Conservation (phyloP, 2,329 filamentous ascomycete genomes). For the Ophiostoma himal-ulmi region DNA sequence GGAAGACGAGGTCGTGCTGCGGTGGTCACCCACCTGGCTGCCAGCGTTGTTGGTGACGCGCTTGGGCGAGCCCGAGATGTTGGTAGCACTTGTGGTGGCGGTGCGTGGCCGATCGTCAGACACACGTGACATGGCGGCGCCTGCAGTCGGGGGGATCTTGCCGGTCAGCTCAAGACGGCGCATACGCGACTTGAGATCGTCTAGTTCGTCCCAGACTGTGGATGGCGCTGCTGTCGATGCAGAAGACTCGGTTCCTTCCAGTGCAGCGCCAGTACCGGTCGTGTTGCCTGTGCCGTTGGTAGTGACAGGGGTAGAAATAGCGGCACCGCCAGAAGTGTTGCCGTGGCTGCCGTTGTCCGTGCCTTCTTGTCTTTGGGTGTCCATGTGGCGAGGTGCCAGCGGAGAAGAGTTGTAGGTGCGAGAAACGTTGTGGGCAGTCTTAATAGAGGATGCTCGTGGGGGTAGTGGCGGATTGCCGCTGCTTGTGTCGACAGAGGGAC, state of each 20-base stretch:
- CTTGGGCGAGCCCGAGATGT: constrained; percentile 83
- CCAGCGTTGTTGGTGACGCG: constrained; percentile 47
- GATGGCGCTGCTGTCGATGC: constrained; percentile 83
- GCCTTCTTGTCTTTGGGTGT: constrained; percentile 33
- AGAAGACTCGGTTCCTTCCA: constrained; percentile 76
- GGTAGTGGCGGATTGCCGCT: constrained; percentile 34
- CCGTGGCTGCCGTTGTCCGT: constrained; percentile 26
- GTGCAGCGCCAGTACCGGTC: constrained; percentile 11
- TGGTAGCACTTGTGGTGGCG: constrained; percentile 85
- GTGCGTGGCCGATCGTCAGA: constrained; percentile 81
- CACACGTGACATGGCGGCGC: constrained; percentile 67
- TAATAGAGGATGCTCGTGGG: constrained; percentile 42
- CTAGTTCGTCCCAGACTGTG: constrained; percentile 95
- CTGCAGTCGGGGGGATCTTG: constrained; percentile 76
- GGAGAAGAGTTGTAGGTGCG: constrained; percentile 56
- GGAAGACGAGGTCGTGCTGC: constrained; percentile 37
- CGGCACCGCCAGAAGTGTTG: constrained; percentile 1
- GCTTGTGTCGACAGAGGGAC: constrained; percentile 43
- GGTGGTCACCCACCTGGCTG: constrained; percentile 39
- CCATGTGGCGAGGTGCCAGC: constrained; percentile 44
- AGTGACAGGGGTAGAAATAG: constrained; percentile 24
- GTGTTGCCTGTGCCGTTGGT: constrained; percentile 1
- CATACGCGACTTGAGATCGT: constrained; percentile 90
- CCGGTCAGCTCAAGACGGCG: constrained; percentile 83
- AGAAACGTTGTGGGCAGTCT: constrained; percentile 38